Evolutionary conservation across 352 stramenopile species (phyloP).

Genomic region (Globisporangium megalacanthum): DNA sequence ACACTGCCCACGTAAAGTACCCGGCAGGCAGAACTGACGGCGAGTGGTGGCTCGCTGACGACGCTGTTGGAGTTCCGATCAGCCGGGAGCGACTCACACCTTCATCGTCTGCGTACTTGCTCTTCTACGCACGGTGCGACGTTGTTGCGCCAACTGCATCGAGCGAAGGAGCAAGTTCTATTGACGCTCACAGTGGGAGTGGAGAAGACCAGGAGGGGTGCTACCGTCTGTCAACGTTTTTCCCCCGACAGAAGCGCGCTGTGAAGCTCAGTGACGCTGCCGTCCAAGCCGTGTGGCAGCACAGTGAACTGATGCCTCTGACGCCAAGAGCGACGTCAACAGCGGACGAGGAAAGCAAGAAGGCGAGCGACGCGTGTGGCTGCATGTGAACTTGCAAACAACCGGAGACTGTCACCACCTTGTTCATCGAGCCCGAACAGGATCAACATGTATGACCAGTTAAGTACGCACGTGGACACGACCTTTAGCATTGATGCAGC

Average conservation of each 20-base stretch:
- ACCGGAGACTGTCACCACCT: too few relatives aligned
- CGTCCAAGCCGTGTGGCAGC: constrained; percentile 4
- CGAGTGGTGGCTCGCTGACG: constrained; percentile 93
- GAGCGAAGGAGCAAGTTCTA: too few relatives aligned
- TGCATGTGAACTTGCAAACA: constrained; percentile 9
- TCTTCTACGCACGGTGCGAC: constrained; percentile 68
- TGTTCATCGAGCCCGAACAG: too few relatives aligned
- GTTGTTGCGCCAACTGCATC: constrained; percentile 6
- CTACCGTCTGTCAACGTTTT: constrained; percentile 6
- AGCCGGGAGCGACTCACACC: constrained; percentile 26
- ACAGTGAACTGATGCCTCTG: not conserved
- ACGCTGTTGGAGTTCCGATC: constrained; percentile 34
- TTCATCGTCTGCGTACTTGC: constrained; percentile 54
- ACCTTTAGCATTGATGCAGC: too few relatives aligned
- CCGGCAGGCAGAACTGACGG: constrained; percentile 14
- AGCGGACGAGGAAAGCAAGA: not conserved
- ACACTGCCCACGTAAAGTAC: constrained; percentile 64
- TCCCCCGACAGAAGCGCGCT: constrained; percentile 4
- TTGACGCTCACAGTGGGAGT: too few relatives aligned
- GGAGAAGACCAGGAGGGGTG: not conserved
- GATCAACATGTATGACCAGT: too few relatives aligned
- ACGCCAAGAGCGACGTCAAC: too few relatives aligned
- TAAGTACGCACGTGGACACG: too few relatives aligned
- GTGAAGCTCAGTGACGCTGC: constrained; percentile 3
- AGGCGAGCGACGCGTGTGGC: constrained; percentile 1